Evolutionary conservation across 441 rosid species (phyloP).

Genomic region (Brassica balearica): DNA sequence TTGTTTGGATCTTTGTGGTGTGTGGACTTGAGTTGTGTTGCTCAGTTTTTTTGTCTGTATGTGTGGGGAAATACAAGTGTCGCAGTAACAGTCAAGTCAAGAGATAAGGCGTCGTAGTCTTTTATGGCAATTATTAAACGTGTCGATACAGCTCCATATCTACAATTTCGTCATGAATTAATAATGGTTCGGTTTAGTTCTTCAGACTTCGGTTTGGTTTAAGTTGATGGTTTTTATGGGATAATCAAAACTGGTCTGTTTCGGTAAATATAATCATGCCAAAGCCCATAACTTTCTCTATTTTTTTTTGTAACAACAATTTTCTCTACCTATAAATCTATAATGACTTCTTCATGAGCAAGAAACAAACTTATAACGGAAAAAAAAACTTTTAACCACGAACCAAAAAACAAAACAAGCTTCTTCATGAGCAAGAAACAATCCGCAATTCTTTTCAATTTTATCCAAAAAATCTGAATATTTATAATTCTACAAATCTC

Average conservation of each 20-base stretch:
- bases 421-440: too few species aligned
- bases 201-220: background rate
- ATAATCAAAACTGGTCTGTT: too few species aligned
- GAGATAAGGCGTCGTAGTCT: conserved; percentile 23
- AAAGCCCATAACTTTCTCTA: background rate
- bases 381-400: too few species aligned
- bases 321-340: too few species aligned
- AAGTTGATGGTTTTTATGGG: too few species aligned
- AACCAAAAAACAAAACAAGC: too few species aligned
- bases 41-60: conserved; percentile 10
- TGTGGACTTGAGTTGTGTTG: conserved; percentile 21
- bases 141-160: conserved; percentile 27
- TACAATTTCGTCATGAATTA: background rate
- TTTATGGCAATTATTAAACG: conserved; percentile 15
- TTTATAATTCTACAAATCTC: too few species aligned
- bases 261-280: background rate
- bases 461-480: too few species aligned
- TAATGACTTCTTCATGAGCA: too few species aligned
- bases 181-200: background rate
- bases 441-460: too few species aligned
- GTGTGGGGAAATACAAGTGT: conserved; percentile 24
- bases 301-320: too few species aligned
- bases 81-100: conserved; percentile 32
- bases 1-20: conserved; percentile 16
- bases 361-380: too few species aligned